phyloP scores from a whole-genome alignment of 345 rosid genomes.

The Carallia brachiata region DNA sequence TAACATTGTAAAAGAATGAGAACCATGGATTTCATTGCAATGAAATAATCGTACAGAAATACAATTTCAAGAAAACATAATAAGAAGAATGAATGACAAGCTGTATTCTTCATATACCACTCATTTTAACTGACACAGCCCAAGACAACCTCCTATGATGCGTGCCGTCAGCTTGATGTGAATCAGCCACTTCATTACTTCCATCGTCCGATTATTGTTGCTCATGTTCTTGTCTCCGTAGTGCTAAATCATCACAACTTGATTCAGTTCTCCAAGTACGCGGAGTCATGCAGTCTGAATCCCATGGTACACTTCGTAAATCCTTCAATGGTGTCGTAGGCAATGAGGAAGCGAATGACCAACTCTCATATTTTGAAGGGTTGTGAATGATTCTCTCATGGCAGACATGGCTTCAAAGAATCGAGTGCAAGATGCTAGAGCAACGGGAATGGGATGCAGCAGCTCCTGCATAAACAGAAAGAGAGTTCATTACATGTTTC shows the following conservation, averaged over 20 bases:
- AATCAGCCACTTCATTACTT: constrained; percentile 38
- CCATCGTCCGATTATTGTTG: constrained; percentile 43
- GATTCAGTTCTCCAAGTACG: constrained; percentile 65
- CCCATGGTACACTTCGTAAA: constrained; percentile 37
- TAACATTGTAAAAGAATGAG: too few relatives aligned
- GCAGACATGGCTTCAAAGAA: constrained; percentile 99
- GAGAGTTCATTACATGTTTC: background rate
- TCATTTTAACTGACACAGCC: constrained; percentile 67
- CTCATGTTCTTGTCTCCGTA: constrained; percentile 39
- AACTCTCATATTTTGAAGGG: constrained; percentile 78
- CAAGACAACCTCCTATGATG: constrained; percentile 76
- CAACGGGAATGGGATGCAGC: constrained; percentile 97
- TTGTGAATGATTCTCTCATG: constrained; percentile 93
- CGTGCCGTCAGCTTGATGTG: constrained; percentile 38
- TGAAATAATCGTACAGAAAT: too few relatives aligned
- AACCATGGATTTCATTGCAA: too few relatives aligned
- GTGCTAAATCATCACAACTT: constrained; percentile 60
- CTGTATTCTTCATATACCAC: constrained; percentile 11
- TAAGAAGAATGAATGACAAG: background rate
- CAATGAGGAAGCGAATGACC: constrained; percentile 55
- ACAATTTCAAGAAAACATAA: too few relatives aligned
- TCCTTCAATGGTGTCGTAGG: constrained; percentile 56
- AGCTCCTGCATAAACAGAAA: constrained; percentile 56
- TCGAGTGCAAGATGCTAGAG: constrained; percentile 90
- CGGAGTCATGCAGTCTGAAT: constrained; percentile 56